phyloP scores from a whole-genome alignment of 176 grass and related monocot species.

The Lolium rigidum region DNA sequence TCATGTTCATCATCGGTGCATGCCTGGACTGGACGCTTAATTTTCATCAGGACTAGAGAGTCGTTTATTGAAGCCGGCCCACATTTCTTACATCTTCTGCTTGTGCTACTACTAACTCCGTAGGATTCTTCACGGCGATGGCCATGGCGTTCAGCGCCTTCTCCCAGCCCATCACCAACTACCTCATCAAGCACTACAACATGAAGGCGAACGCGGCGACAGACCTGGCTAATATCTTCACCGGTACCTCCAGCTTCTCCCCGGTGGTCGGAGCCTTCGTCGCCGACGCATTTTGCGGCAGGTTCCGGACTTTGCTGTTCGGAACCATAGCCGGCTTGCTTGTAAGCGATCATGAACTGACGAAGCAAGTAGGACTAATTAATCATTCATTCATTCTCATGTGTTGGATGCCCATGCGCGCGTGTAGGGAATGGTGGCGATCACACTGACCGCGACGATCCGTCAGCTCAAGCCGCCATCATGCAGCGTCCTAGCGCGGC shows the following conservation, averaged over 20 bases:
- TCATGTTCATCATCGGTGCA: too few relatives aligned
- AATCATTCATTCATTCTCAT: too few relatives aligned
- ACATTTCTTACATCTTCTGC: too few relatives aligned
- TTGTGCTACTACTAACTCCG: too few relatives aligned
- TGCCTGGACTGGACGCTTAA: too few relatives aligned
- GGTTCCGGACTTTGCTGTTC: constrained; percentile 44
- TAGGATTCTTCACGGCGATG: too few relatives aligned
- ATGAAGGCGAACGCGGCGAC: constrained; percentile 21
- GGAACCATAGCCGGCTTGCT: background rate
- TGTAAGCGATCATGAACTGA: constrained; percentile 1
- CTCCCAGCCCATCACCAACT: background rate
- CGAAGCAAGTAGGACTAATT: too few relatives aligned
- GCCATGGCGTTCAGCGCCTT: too few relatives aligned
- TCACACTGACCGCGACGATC: constrained; percentile 28
- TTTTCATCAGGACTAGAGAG: too few relatives aligned
- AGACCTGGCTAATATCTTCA: constrained; percentile 27
- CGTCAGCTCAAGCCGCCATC: constrained; percentile 33
- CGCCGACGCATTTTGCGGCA: constrained; percentile 55
- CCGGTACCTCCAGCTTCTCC: constrained; percentile 32
- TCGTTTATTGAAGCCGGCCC: too few relatives aligned
- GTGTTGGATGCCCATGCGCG: background rate
- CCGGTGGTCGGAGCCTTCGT: constrained; percentile 56
- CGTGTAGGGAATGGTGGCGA: constrained; percentile 34
- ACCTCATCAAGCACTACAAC: constrained; percentile 36
- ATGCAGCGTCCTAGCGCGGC: constrained; percentile 14